Evolutionary conservation across 257 asterid species (phyloP), one percentile per base, ranked within the genome.

Genomic region (Apocynum venetum): DNA sequence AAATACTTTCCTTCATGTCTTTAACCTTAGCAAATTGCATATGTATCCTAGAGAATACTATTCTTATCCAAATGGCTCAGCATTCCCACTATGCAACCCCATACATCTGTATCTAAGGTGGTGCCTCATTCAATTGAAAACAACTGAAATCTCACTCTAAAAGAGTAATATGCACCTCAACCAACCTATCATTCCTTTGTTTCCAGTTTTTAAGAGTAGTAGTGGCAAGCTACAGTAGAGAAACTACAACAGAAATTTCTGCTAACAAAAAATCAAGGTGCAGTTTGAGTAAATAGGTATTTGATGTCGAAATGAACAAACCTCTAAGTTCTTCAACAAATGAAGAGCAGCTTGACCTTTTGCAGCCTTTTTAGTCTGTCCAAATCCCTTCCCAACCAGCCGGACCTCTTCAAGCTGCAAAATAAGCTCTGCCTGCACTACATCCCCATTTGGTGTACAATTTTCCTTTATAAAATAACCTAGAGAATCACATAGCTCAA

Each of bases 331-430:
- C 86, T 92, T 87, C 86, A 96, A 80, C 82, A 96, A 71, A 67
- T 56, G 77, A 82, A 87, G 85, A 76, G 99, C 91, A 8, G 99
- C 97, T 89, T 87, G 90, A 78, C 95, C 99, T 83, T 79, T 89
- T 3, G 97, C 98, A 74, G 82, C 89, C 85, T 91, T 96, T 78
- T 82, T 80, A 77, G 51, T 89, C 36, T 82, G 86, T 51, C 96
- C 98, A 4, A 76, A 69, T 74, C 97, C 98, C 64, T 82, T 85
- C 67, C 87, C 90, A 6, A 81, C 82, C 80, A 93, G 84, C 76
- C 85, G 88, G 71, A 51, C 95, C 76, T 86, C 85, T 86, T 88
- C 85, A 41, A 96, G 89, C 85, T 92, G 99, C 66, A 93, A 25
- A 78, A 70, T 87, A 57, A 93, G 89, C 59, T 86, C 88, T 2